Percentiles rank a stretch among this genome's conserved stretches.
phyloP scores from a whole-genome alignment of 345 rosid species.

The Tarenaya hassleriana region DNA sequence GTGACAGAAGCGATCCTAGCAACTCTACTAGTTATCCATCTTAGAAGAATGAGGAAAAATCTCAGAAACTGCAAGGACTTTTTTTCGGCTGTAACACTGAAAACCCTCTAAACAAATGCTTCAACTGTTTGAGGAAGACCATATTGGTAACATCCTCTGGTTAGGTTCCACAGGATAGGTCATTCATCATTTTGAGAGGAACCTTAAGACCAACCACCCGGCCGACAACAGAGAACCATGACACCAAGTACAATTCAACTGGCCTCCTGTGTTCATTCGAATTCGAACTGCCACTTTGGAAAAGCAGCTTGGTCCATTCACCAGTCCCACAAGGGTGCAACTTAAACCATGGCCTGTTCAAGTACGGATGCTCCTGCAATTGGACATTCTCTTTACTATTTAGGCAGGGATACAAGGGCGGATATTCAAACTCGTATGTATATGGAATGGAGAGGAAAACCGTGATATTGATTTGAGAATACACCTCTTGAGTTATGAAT shows the following conservation, averaged over 20 bases:
- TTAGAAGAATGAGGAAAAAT: no score
- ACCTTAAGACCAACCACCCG: slow-evolving; percentile 61
- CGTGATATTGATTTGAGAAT: neutral
- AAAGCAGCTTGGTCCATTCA: slow-evolving; percentile 77
- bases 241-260: slow-evolving; percentile 45
- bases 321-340: slow-evolving; percentile 89
- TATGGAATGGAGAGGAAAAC: neutral
- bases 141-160: no score
- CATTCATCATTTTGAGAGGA: slow-evolving; percentile 40
- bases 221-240: slow-evolving; percentile 90
- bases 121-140: no score
- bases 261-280: slow-evolving; percentile 18
- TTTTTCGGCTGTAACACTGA: no score
- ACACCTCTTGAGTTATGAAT: slow-evolving; percentile 83
- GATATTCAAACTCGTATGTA: neutral
- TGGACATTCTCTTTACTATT: neutral
- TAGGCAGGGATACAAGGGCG: neutral
- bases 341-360: slow-evolving; percentile 85
- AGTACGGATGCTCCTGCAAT: slow-evolving; percentile 79
- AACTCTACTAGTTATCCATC: no score
- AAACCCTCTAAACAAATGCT: no score
- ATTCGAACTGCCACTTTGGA: slow-evolving; percentile 33
- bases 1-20: no score
- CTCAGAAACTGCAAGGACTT: no score
- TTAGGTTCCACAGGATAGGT: no score